A percentile compares a stretch with the other conserved stretches of the same genome.
phyloP scores from a whole-genome alignment of 148 eudicot genomes.

The Spergularia marina region DNA sequence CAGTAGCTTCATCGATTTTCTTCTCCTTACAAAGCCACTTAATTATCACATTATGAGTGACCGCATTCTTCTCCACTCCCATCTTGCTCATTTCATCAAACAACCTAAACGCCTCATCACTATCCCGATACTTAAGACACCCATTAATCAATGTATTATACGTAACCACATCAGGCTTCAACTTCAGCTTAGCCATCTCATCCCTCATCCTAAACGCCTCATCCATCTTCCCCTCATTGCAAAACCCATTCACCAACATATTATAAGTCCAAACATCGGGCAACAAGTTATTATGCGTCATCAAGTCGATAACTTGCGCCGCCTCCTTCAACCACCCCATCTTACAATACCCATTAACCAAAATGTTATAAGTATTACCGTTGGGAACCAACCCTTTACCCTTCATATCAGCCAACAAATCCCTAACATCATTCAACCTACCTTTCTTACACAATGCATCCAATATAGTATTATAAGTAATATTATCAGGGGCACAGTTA shows the following conservation, averaged over 20 bases:
- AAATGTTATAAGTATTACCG: constrained; percentile 60
- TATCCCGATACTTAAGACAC: constrained; percentile 35
- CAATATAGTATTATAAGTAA: constrained; percentile 70
- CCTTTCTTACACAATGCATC: constrained; percentile 64
- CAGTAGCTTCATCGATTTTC: constrained; percentile 56
- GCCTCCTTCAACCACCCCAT: constrained; percentile 79
- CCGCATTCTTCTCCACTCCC: constrained; percentile 45
- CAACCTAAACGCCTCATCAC: constrained; percentile 46
- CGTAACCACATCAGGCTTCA: constrained; percentile 61
- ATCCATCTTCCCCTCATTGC: constrained; percentile 56
- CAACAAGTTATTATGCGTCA: constrained; percentile 47
- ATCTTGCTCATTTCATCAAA: constrained; percentile 62
- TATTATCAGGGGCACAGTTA: constrained; percentile 57
- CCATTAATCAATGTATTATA: constrained; percentile 74
- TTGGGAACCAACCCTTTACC: constrained; percentile 48
- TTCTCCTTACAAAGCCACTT: constrained; percentile 68
- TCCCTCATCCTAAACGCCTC: constrained; percentile 55
- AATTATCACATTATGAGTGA: constrained; percentile 66
- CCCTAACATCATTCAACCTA: constrained; percentile 56
- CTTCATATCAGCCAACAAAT: constrained; percentile 71
- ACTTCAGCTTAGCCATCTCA: constrained; percentile 58
- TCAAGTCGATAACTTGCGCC: constrained; percentile 55
- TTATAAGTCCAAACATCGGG: constrained; percentile 88
- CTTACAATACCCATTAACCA: constrained; percentile 78
- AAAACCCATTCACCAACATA: constrained; percentile 57